Percentiles rank a stretch among this genome's conserved stretches.
Conservation (phyloP, 768 basidiomycete genomes). For the Lyophyllum shimeji region DNA sequence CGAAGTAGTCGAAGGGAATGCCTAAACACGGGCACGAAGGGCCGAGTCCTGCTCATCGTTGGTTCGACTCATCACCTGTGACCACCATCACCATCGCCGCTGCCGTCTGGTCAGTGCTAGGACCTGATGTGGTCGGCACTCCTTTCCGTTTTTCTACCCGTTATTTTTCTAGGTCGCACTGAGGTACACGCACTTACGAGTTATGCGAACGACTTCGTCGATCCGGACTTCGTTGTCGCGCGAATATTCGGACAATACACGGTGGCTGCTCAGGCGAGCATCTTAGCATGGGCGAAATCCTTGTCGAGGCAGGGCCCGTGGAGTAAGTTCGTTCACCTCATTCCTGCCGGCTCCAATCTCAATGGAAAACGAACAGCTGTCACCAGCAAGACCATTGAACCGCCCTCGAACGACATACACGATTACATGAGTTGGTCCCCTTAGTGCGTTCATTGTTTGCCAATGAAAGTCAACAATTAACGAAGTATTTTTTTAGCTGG, state of each 20-base stretch:
- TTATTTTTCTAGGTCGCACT: conserved; percentile 15
- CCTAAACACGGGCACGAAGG: not conserved
- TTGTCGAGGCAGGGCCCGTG: conserved; percentile 49
- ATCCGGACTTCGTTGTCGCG: conserved; percentile 47
- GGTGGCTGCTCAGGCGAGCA: conserved; percentile 42
- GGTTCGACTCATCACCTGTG: not conserved
- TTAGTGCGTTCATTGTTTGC: conserved; percentile 54
- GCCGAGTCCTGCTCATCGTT: not conserved
- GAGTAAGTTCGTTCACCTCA: conserved; percentile 40
- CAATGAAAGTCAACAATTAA: too few relatives aligned
- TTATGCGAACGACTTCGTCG: conserved; percentile 58
- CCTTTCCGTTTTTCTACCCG: conserved; percentile 22
- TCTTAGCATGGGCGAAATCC: conserved; percentile 45
- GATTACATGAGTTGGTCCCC: conserved; percentile 75
- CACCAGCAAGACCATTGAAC: conserved; percentile 41
- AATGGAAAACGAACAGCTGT: conserved; percentile 39
- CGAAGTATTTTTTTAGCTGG: too few relatives aligned
- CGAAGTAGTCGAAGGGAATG: not conserved
- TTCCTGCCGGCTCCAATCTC: not conserved
- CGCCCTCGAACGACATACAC: conserved; percentile 54
- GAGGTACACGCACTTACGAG: conserved; percentile 29
- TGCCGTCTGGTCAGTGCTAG: conserved; percentile 14
- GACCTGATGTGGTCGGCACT: conserved; percentile 28
- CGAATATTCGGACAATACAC: conserved; percentile 42
- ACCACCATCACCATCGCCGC: not conserved